These are phyloP conservation scores for Cucurbita ficifolia DNA, from an alignment of 306 rosid genomes.

Conservation along the genomic window DNA sequence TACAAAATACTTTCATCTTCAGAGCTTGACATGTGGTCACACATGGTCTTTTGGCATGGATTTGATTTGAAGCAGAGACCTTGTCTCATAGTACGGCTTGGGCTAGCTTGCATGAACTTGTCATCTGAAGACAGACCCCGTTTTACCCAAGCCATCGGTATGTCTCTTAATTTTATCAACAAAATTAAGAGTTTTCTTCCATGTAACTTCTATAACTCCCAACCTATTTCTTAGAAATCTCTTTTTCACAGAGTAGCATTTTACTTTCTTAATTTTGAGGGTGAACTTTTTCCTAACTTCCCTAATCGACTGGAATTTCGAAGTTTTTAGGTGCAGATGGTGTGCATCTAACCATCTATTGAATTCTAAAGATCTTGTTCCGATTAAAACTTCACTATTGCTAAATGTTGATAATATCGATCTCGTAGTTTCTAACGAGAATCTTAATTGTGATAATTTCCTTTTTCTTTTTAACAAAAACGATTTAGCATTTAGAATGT, in stretches of 20 bases:
- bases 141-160: slow-evolving; percentile 74
- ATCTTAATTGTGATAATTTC: neutral
- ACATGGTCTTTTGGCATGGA: slow-evolving; percentile 78
- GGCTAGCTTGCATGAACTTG: slow-evolving; percentile 46
- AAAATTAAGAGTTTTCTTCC: neutral
- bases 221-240: neutral
- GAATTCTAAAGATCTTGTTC: neutral
- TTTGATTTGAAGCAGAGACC: slow-evolving; percentile 52
- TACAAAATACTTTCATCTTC: slow-evolving; percentile 50
- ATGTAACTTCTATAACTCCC: neutral
- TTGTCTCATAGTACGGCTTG: slow-evolving; percentile 76
- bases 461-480: too few species aligned
- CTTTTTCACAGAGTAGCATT: neutral
- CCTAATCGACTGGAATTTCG: neutral
- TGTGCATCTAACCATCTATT: neutral
- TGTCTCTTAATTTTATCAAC: slow-evolving; percentile 17
- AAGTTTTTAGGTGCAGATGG: neutral
- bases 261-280: neutral
- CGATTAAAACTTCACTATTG: neutral
- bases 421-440: neutral
- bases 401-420: neutral
- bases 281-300: neutral
- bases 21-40: slow-evolving; percentile 78
- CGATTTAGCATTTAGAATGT: neutral
- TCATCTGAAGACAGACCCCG: slow-evolving; percentile 50